Evolutionary conservation across 768 basidiomycete species (phyloP).

Genomic region (Tylopilus sp.): DNA sequence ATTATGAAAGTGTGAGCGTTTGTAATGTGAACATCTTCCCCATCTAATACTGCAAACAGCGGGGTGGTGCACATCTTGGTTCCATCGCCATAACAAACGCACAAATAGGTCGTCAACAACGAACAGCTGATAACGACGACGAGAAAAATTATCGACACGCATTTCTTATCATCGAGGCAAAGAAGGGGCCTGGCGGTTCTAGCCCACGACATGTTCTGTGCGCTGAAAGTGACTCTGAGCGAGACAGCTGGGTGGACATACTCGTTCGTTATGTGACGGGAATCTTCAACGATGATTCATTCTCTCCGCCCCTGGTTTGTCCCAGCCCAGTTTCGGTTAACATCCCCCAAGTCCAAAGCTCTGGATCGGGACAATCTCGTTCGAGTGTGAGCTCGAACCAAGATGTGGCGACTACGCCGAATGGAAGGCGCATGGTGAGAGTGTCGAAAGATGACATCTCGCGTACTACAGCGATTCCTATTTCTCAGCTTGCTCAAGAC

Average conservation of each 20-base stretch:
- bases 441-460: conserved; percentile 61
- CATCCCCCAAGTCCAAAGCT: conserved; percentile 23
- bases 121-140: conserved; percentile 58
- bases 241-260: conserved; percentile 93
- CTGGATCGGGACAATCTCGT: conserved; percentile 44
- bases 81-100: conserved; percentile 89
- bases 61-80: conserved; percentile 88
- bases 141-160: conserved; percentile 96
- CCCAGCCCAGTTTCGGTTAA: conserved; percentile 25
- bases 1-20: conserved; percentile 89
- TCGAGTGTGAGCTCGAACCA: conserved; percentile 52
- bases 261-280: conserved; percentile 87
- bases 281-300: conserved; percentile 68
- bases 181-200: conserved; percentile 64
- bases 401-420: conserved; percentile 21
- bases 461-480: conserved; percentile 41
- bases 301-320: conserved; percentile 40
- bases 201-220: conserved; percentile 89
- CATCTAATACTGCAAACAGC: conserved; percentile 41
- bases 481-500: conserved; percentile 56
- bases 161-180: conserved; percentile 92
- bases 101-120: conserved; percentile 94
- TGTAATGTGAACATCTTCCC: conserved; percentile 3
- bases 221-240: conserved; percentile 90
- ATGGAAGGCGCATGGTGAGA: conserved; percentile 36